Evolutionary conservation across 257 asterid species (phyloP).

Genomic region (Gentiana dahurica): DNA sequence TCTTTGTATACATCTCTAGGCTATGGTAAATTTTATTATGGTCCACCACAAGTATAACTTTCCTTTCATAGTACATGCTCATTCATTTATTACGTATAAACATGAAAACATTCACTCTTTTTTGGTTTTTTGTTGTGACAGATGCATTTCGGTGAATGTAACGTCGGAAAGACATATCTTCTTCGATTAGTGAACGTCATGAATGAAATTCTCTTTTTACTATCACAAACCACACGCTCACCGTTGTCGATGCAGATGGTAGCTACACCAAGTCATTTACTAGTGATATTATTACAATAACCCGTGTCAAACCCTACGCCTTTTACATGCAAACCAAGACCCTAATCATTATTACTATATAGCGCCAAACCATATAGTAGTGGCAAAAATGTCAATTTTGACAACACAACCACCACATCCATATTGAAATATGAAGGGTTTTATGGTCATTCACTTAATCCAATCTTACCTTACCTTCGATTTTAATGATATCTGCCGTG

Average conservation of each 20-base stretch:
- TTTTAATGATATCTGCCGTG: conserved; percentile 21
- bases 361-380: conserved; percentile 39
- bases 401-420: conserved; percentile 52
- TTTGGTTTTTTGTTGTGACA: background rate
- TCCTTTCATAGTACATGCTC: no score
- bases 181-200: conserved; percentile 30
- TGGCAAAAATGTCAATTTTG: conserved; percentile 4
- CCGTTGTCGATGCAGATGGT: conserved; percentile 17
- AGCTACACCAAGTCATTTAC: conserved; percentile 11
- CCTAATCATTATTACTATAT: conserved; percentile 42
- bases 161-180: conserved; percentile 8
- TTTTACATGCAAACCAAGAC: conserved; percentile 29
- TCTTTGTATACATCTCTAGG: background rate
- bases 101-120: no score
- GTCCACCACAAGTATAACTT: no score
- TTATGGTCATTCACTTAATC: conserved; percentile 22
- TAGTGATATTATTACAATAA: conserved; percentile 1
- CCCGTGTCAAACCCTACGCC: conserved; percentile 19
- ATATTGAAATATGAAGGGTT: conserved; percentile 26
- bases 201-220: conserved; percentile 42
- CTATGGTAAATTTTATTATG: no score
- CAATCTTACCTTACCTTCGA: conserved; percentile 25
- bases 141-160: conserved; percentile 9
- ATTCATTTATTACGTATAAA: no score
- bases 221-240: conserved; percentile 29